Evolutionary conservation across 2,329 filamentous ascomycete genomes (phyloP).

Genomic region (Fusarium papillatum): DNA sequence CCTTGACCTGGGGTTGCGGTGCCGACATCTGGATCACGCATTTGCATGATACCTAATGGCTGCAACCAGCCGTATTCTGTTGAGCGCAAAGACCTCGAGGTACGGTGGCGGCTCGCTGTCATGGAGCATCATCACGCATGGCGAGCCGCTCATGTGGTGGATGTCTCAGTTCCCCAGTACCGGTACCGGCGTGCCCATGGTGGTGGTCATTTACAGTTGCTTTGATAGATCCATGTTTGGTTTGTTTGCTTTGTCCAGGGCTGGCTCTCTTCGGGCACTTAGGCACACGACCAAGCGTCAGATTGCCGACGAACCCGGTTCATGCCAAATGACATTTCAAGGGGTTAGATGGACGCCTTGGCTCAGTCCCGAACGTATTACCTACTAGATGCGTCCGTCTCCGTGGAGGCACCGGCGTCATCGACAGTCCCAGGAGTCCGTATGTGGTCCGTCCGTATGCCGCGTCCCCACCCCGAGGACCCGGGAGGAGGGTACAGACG

Average conservation of each 20-base stretch:
- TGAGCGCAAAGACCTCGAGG: background rate
- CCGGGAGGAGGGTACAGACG: constrained; percentile 24
- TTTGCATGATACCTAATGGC: constrained; percentile 4
- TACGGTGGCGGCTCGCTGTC: constrained; percentile 8
- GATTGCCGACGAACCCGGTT: constrained; percentile 28
- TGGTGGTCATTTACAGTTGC: background rate
- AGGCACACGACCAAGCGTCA: constrained; percentile 24
- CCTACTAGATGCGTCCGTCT: constrained; percentile 7
- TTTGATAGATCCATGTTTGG: background rate
- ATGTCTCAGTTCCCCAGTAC: constrained; percentile 18
- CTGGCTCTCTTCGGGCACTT: constrained; percentile 12
- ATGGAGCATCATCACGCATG: constrained; percentile 26
- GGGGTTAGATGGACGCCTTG: background rate
- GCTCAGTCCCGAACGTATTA: constrained; percentile 3
- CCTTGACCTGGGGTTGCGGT: background rate
- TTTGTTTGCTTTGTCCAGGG: constrained; percentile 5
- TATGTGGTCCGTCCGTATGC: constrained; percentile 1
- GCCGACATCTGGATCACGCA: constrained; percentile 8
- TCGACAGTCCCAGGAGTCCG: background rate
- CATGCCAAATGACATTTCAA: background rate
- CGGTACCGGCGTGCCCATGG: background rate
- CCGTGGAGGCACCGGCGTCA: constrained; percentile 1
- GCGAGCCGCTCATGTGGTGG: constrained; percentile 21
- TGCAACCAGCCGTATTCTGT: constrained; percentile 4
- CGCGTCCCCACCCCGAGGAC: constrained; percentile 35